phyloP scores from a whole-genome alignment of 2,329 filamentous ascomycete genomes.

The Arthrobotrys musiformis region DNA sequence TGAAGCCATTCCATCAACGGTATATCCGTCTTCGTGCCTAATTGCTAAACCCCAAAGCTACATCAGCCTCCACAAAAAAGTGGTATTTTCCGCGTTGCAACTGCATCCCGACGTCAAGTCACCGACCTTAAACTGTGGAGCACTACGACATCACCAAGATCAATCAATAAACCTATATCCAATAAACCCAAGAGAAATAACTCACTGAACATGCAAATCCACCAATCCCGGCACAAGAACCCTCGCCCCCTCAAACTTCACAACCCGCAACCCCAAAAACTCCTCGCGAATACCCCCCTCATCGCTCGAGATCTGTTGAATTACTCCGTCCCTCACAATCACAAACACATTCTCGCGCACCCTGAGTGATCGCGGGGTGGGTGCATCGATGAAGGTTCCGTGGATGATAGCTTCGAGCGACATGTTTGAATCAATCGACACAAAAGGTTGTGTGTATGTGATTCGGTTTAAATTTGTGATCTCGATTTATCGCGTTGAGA shows the following conservation, averaged over 20 bases:
- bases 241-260: constrained; percentile 30
- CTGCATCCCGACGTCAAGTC: not conserved
- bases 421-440: constrained; percentile 5
- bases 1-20: constrained; percentile 59
- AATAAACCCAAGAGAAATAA: not conserved
- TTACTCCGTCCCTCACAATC: constrained; percentile 37
- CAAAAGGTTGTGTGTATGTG: not conserved
- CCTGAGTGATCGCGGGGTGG: constrained; percentile 55
- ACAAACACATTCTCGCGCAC: constrained; percentile 53
- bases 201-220: constrained; percentile 59
- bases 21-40: constrained; percentile 59
- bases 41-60: constrained; percentile 37
- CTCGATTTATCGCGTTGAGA: no score
- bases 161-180: not conserved
- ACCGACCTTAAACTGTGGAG: constrained; percentile 57
- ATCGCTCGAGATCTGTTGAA: constrained; percentile 23
- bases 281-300: constrained; percentile 23
- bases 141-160: constrained; percentile 43
- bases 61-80: not conserved
- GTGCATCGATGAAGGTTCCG: constrained; percentile 58
- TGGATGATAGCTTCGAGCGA: constrained; percentile 27
- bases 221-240: constrained; percentile 57
- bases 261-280: constrained; percentile 24
- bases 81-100: constrained; percentile 44
- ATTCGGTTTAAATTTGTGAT: no score